Evolutionary conservation across 1,139 yeast genomes (phyloP).

Genomic region (Ashbya aceris): DNA sequence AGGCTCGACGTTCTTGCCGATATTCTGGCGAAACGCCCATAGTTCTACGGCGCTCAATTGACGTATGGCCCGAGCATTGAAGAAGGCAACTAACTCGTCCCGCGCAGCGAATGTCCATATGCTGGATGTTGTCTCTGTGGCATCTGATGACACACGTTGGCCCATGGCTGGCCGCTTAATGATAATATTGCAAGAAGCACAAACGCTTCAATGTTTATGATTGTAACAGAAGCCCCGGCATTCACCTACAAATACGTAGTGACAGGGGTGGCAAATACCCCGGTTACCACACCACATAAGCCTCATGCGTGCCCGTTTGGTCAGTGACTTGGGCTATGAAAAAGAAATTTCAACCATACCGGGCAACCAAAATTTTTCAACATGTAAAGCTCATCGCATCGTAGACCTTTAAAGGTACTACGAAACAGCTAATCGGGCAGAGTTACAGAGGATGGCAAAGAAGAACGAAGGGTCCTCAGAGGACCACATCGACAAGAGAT

Average conservation of each 20-base stretch:
- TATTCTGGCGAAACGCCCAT: conserved; percentile 16
- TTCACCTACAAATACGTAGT: neutral
- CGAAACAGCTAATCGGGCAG: no score
- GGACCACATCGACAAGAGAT: conserved; percentile 61
- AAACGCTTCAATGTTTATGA: neutral
- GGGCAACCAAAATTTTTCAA: conserved; percentile 1
- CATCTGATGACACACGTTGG: conserved; percentile 9
- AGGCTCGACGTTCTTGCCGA: conserved; percentile 23
- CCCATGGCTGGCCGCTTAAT: conserved; percentile 9
- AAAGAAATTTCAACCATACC: neutral
- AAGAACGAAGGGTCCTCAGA: conserved; percentile 6
- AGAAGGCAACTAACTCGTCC: conserved; percentile 4
- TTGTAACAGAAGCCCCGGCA: neutral
- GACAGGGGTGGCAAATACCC: neutral
- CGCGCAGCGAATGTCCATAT: neutral
- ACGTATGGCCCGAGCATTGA: conserved; percentile 10
- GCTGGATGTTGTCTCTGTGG: neutral
- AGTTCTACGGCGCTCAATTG: conserved; percentile 19
- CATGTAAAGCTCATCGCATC: conserved; percentile 15
- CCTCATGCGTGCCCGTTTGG: neutral
- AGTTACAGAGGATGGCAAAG: conserved; percentile 8
- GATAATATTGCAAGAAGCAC: neutral
- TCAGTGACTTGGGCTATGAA: neutral
- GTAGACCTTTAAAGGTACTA: no score
- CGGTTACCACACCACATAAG: neutral